Base-by-base conservation (phyloP, 2,329 filamentous ascomycete genomes). In the Gnomoniopsis sp. region DNA sequence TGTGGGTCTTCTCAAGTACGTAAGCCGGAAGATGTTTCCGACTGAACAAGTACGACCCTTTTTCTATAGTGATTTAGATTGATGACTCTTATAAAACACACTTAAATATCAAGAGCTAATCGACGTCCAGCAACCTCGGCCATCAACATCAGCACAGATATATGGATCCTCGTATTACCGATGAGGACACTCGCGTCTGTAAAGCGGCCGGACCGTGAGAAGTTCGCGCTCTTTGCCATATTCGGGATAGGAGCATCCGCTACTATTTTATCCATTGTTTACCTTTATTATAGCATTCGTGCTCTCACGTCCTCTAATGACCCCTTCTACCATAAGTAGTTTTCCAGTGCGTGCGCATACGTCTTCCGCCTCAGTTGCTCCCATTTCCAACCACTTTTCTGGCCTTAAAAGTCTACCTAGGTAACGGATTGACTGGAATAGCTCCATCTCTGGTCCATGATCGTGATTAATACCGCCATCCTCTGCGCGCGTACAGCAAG, bases 111-210 rank as follows among this genome's bases (percentile, higher is more conserved):
- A 15, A 11, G 12, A 30, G 58, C 21, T 36, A 15, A 34, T 6
- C 30, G n/a, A 8, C 48, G 48, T 6, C 48, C 21, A 74, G 72
- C 71, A 52, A 77, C 76, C 0, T 76, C 73, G 14, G 66, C 66
- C 26, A 72, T 76, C 63, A 79, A 79, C 63, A 79, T 81, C 41
- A 7, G 77, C 8, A 75, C 79, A 3, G 79, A 81, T 57, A 57
- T 76, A 41, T 74, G 74, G 64, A 75, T 81, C 44, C 69, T 81
- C 10, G 49, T 68, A 0, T 69, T 81, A 2, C 79, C 79, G 2
- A 67, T 81, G 34, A 70, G 69, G 1, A 74, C 78, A 2, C 69
- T 81, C 0, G 67, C 74, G 0, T 71, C 71, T 6, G 72, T 84
- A 2, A 71, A 79, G 59, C 79, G 83, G 11, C 77, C 79, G 0